Evolutionary conservation across 352 stramenopile genomes (phyloP), one percentile per base, ranked within the genome.

Genomic region (Globisporangium perplexum): DNA sequence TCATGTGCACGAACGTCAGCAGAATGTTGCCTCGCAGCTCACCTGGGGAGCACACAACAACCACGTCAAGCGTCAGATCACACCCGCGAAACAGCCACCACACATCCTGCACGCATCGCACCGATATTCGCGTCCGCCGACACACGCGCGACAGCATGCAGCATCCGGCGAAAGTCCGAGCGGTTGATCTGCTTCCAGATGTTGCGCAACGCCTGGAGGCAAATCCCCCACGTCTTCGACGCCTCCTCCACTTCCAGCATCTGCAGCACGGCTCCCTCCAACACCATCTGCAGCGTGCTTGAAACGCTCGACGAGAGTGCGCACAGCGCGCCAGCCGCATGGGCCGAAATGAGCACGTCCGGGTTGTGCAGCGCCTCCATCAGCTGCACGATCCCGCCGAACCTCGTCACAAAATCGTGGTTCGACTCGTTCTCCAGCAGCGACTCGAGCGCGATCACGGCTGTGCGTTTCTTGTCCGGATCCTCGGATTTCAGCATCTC

Each of bases 131-230:
- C 86, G 46, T 87, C 69, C 48, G 71, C 74, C 15, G 85, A 91
- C 20, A 95, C 80, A 50, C 85, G 77, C 7, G 84, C 72, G 20
- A 92, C 82, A 22, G 85, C 85, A 43, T 90, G 74, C 20, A 95
- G 71, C 85, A 95, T 95, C 20, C 79, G 76, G 7, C 83, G 72
- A 53, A 95, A 95, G 50, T 93, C 83, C 18, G 85, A 72, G 39
- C 72, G 74, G 48, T 88, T 90, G 50, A 95, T 90, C 55, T 95
- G 84, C 55, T 92, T 90, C 85, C 85, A 95, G 63, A 95, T 86
- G 51, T 95, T 93, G 4, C 83, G 78, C 26, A 95, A 69, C 17
- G 83, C 79, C 44, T 88, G 77, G 20, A 93, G 63, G 44, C 83
- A 93, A 59, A 90, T 86, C 0, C 69, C 77, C 85, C 83, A 93